Evolutionary conservation across 2,329 filamentous ascomycete genomes (phyloP), one percentile per base, ranked within the genome.

Genomic region (Colletotrichum gloeosporioides): DNA sequence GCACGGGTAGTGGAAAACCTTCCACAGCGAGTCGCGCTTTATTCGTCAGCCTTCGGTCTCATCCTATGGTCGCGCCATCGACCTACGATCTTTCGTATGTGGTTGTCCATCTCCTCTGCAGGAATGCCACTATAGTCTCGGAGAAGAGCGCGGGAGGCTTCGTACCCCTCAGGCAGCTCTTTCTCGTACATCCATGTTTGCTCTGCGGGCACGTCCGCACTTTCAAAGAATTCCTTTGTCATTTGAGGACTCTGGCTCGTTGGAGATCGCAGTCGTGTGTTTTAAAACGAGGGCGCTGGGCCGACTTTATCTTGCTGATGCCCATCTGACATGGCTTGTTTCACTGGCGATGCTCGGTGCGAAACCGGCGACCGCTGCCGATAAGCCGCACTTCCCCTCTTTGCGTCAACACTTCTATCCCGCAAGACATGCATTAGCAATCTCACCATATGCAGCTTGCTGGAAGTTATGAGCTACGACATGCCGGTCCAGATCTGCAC

Each of bases 21-120:
- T 83, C 88, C 88, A 89, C 8, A 88, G 85, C 57, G 85, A 82
- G 73, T 88, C 86, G 77, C 88, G 85, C 88, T 89, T 68, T 66
- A 10, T 12, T 13, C 16, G n/a, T 62, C 29, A 29, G 59, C 22
- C 7, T 67, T 61, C 53, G 65, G 49, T 61, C 68, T 70, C 73
- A 78, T 66, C 79, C 75, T 68, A 16, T 18, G 13, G 29, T 66
- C 29, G 57, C 71, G 15, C 39, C n/a, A 66, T 22, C 62, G 15
- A 70, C 84, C 80, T 80, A 86, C 85, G 77, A 86, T 82, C 29
- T 79, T 81, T 16, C 83, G 80, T 32, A 87, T 80, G 69, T 86
- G 85, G 27, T 73, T 73, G 63, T 87, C 83, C 10, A 87, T 76
- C 12, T 86, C 81, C 9, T 78, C 77, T 12, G 79, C 77, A 4